Evolutionary conservation across 2,329 filamentous ascomycete genomes (phyloP).

Genomic region (Cercospora beticola): DNA sequence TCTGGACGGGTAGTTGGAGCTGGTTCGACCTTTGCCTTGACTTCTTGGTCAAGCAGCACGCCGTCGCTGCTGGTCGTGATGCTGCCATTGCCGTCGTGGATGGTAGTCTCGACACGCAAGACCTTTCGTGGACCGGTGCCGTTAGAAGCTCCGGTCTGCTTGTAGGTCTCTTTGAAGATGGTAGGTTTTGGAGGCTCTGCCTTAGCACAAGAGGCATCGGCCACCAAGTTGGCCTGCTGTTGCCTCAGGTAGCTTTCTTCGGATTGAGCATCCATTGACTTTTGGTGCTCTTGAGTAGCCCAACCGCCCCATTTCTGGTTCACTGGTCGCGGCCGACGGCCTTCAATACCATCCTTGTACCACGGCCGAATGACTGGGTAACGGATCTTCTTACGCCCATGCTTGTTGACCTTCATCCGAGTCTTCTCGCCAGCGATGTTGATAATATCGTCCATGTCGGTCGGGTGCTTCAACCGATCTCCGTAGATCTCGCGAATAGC

Average conservation of each 20-base stretch:
- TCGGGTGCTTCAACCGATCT: neutral
- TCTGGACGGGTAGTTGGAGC: neutral
- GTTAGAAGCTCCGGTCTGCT: neutral
- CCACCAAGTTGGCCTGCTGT: neutral
- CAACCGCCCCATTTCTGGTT: neutral
- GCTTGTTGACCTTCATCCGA: neutral
- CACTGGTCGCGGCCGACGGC: neutral
- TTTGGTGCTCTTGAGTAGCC: conserved; percentile 2
- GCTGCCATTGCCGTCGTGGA: conserved; percentile 2
- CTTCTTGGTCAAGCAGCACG: neutral
- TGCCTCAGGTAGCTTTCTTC: neutral
- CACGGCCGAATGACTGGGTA: neutral
- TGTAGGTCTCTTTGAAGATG: conserved; percentile 11
- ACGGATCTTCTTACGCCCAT: neutral
- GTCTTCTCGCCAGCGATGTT: conserved; percentile 6
- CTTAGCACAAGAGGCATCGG: neutral
- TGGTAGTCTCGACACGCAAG: conserved; percentile 2
- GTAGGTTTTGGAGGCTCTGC: neutral
- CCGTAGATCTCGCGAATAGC: conserved; percentile 9
- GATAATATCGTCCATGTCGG: conserved; percentile 6
- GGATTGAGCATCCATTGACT: neutral
- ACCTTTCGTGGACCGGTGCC: neutral
- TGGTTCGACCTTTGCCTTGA: neutral
- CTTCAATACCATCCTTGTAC: neutral
- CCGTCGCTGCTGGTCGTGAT: conserved; percentile 1